Evolutionary conservation across 2,329 filamentous ascomycete genomes (phyloP), one percentile per base, ranked within the genome.

Genomic region (Aureobasidium sp.): DNA sequence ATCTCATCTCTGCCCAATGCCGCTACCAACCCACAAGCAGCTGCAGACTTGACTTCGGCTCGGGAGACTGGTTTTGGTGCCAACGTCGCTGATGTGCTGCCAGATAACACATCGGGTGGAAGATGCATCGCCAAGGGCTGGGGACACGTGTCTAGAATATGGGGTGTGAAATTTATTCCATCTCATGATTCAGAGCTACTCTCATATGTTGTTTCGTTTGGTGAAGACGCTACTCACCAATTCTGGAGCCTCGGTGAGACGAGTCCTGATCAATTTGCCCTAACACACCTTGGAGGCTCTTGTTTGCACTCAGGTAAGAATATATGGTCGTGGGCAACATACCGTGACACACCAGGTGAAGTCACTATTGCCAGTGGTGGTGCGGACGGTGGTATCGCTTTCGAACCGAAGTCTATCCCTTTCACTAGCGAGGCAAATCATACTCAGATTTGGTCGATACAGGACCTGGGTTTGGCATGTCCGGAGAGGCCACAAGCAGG

Each of bases 141-240:
- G 88, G 93, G 89, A 0, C 94, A 99, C 73, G 76, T 82, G 3
- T 96, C 93, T 8, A 84, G 94, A 62, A 96, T 99, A 66, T 99
- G 94, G 94, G 83, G 85, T 49, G 85, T 96, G 9, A 81, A 82
- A 60, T 94, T 97, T 66, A 75, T 85, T 64, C 16, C 61, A 53
- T 32, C 14, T 29, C 29, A 57, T 21, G 36, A 27, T 25, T 29
- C 53, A 4, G 11, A 53, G 36, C 30, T 48, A 27, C 21, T 64
- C 61, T 34, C 87, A 21, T 79, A 78, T 10, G 69, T 96, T 0
- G 80, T 90, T 44, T 96, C 93, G 0, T 89, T 91, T 66, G 91
- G 92, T 11, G 92, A 97, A 74, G 92, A 97, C 73, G 84, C 88
- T 9, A 89, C 88, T 6, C 82, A 84, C 59, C 86, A 92, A 67